Conservation (phyloP, 345 rosid species). For the Mercurialis annua region DNA sequence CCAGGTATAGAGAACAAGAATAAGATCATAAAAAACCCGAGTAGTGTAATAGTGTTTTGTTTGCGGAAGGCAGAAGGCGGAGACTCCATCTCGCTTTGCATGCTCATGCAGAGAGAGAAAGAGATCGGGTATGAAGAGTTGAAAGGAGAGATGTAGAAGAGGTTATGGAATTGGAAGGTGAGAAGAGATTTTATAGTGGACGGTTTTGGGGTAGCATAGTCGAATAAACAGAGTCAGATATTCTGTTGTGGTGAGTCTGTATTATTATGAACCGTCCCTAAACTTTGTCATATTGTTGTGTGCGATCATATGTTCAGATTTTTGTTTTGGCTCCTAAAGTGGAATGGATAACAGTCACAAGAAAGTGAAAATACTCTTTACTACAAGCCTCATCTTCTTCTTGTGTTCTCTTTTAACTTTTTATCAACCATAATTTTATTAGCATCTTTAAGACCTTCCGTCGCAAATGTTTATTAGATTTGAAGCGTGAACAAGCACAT, state of each 20-base stretch:
- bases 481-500: too few relatives aligned
- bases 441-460: too few relatives aligned
- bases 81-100: slow-evolving; percentile 41
- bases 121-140: slow-evolving; percentile 14
- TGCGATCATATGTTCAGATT: slow-evolving; percentile 5
- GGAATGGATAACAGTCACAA: slow-evolving; percentile 29
- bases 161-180: slow-evolving; percentile 39
- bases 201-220: slow-evolving; percentile 52
- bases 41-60: slow-evolving; percentile 41
- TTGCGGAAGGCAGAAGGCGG: slow-evolving; percentile 38
- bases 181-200: slow-evolving; percentile 65
- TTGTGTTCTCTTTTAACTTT: neutral
- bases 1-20: slow-evolving; percentile 56
- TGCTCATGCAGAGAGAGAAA: slow-evolving; percentile 10
- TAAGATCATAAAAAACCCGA: slow-evolving; percentile 46
- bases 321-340: slow-evolving; percentile 25
- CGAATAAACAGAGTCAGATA: slow-evolving; percentile 19
- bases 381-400: neutral
- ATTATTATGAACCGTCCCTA: slow-evolving; percentile 17
- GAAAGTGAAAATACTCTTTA: slow-evolving; percentile 23
- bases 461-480: too few relatives aligned
- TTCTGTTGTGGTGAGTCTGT: slow-evolving; percentile 29
- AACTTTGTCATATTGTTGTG: slow-evolving; percentile 24
- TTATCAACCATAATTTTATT: too few relatives aligned
- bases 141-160: slow-evolving; percentile 36